phyloP scores from a whole-genome alignment of 257 asterid species.

The Hygrophila difformis region DNA sequence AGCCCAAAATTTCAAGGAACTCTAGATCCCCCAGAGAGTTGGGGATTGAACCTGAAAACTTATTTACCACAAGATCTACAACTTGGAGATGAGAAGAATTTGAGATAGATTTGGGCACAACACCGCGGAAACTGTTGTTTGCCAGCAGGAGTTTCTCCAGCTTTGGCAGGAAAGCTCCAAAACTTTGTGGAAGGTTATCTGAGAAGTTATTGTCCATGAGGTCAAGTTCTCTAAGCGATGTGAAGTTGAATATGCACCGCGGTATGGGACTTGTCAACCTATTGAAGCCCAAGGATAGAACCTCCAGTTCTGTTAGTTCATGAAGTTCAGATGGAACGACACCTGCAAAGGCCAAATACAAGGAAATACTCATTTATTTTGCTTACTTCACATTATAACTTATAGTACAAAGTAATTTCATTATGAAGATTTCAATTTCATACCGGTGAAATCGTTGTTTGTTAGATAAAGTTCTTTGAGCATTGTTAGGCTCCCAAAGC shows the following conservation, averaged over 20 bases:
- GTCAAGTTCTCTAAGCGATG: not conserved
- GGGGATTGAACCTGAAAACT: constrained; percentile 21
- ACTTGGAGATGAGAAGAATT: constrained; percentile 16
- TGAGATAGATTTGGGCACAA: constrained; percentile 22
- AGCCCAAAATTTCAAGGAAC: not conserved
- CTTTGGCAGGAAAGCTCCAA: constrained; percentile 17
- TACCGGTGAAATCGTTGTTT: not conserved
- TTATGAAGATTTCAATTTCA: no score
- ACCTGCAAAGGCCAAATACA: constrained; percentile 6
- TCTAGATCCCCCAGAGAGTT: constrained; percentile 20
- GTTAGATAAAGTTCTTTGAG: not conserved
- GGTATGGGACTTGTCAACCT: constrained; percentile 16
- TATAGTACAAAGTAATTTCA: no score
- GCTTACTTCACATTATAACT: no score
- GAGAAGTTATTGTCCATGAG: constrained; percentile 11
- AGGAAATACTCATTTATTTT: not conserved
- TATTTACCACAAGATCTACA: not conserved
- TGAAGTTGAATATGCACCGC: constrained; percentile 12
- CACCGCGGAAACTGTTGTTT: constrained; percentile 17
- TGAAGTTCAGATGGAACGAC: constrained; percentile 16
- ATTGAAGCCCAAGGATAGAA: constrained; percentile 5
- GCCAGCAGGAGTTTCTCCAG: constrained; percentile 9
- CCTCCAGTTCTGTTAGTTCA: constrained; percentile 15
- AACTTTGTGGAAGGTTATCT: constrained; percentile 19
- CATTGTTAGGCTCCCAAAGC: no score